phyloP scores from a whole-genome alignment of 805 yeast genomes.

The Spathaspora sp. region DNA sequence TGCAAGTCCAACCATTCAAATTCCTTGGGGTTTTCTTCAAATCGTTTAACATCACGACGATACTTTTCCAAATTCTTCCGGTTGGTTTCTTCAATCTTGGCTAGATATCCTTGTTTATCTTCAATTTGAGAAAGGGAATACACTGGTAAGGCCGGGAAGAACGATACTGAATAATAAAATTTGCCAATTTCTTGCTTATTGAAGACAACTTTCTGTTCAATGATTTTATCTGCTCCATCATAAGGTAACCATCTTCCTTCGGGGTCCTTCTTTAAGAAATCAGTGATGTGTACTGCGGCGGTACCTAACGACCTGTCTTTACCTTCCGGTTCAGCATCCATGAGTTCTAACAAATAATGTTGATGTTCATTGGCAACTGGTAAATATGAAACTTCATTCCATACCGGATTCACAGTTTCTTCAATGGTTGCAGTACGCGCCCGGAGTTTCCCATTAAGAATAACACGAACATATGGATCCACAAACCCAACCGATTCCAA shows the following conservation, averaged over 20 bases:
- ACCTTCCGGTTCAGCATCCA: constrained; percentile 64
- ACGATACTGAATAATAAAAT: constrained; percentile 54
- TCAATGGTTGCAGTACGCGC: constrained; percentile 54
- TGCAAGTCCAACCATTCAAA: constrained; percentile 61
- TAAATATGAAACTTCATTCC: constrained; percentile 54
- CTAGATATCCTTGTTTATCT: constrained; percentile 42
- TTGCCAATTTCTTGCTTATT: constrained; percentile 42
- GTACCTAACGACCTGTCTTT: constrained; percentile 65
- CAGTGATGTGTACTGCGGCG: constrained; percentile 46
- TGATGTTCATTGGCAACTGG: constrained; percentile 63
- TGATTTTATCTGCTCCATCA: constrained; percentile 48
- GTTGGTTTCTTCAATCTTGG: constrained; percentile 32
- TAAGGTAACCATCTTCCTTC: constrained; percentile 46
- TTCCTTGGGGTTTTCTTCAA: constrained; percentile 53
- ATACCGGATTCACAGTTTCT: constrained; percentile 54
- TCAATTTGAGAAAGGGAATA: constrained; percentile 54
- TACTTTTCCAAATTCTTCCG: constrained; percentile 40
- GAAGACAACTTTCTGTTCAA: constrained; percentile 42
- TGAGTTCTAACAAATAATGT: constrained; percentile 51
- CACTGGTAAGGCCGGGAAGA: constrained; percentile 63
- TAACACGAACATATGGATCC: constrained; percentile 68
- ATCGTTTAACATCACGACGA: constrained; percentile 46
- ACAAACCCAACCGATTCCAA: constrained; percentile 68
- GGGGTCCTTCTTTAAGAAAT: constrained; percentile 45
- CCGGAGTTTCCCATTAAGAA: constrained; percentile 54